phyloP scores from a whole-genome alignment of 139 green algal genomes.

The Auxenochlorella pyrenoidosa region DNA sequence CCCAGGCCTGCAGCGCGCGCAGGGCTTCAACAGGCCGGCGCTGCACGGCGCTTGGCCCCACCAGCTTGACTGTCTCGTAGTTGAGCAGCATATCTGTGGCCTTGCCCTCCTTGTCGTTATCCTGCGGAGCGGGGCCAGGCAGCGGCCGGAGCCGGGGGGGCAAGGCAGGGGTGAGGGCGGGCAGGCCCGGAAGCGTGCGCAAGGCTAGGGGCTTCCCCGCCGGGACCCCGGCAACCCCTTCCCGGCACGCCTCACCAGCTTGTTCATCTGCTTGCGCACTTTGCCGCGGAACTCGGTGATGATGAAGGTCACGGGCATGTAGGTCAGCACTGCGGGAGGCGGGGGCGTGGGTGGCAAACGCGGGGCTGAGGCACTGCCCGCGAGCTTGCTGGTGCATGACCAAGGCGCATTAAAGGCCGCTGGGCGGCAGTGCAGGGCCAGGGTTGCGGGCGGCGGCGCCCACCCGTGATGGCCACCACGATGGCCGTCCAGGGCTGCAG shows the following conservation, averaged over 20 bases:
- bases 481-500: conserved; percentile 75
- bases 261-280: conserved; percentile 79
- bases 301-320: conserved; percentile 91
- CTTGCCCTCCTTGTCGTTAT: conserved; percentile 77
- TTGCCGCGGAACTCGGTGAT: conserved; percentile 86
- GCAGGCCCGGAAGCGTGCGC: no score
- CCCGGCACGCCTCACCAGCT: conserved; percentile 30
- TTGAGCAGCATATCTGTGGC: conserved; percentile 92
- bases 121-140: no score
- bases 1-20: no score
- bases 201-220: not conserved
- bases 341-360: not conserved
- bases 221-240: not conserved
- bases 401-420: no score
- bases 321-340: conserved; percentile 62
- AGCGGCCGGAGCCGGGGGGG: no score
- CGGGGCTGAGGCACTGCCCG: not conserved
- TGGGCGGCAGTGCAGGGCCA: not conserved
- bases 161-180: not conserved
- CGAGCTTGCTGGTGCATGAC: no score
- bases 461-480: conserved; percentile 85
- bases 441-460: no score
- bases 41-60: not conserved
- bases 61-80: conserved; percentile 82
- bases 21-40: no score